phyloP scores from a whole-genome alignment of 192 early-diverging fungal species.

The Entrophospora sp. region DNA sequence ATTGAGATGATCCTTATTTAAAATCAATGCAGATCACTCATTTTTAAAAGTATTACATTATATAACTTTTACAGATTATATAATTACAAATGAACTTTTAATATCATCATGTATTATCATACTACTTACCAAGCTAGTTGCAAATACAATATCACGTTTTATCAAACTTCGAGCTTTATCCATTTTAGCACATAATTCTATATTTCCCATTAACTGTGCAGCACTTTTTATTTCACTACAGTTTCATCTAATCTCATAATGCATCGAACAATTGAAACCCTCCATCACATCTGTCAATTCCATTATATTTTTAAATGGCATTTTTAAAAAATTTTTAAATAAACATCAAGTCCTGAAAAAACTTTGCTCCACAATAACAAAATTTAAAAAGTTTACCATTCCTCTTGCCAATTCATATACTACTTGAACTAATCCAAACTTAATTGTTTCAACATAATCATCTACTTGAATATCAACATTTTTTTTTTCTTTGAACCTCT shows the following conservation, averaged over 20 bases:
- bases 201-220: constrained; percentile 83
- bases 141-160: constrained; percentile 95
- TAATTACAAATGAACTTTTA: too few relatives aligned
- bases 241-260: constrained; percentile 92
- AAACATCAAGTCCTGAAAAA: background rate
- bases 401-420: constrained; percentile 98
- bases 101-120: background rate
- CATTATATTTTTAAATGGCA: constrained; percentile 83
- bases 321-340: background rate
- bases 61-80: too few relatives aligned
- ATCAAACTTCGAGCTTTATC: constrained; percentile 78
- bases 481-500: constrained; percentile 45
- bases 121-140: constrained; percentile 61
- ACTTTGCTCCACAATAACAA: background rate
- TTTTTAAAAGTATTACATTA: too few relatives aligned
- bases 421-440: constrained; percentile 89
- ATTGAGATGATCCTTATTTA: too few relatives aligned
- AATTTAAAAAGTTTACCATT: constrained; percentile 31
- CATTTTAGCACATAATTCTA: constrained; percentile 82
- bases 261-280: constrained; percentile 86
- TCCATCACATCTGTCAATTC: constrained; percentile 91
- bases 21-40: too few relatives aligned
- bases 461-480: background rate
- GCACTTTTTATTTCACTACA: constrained; percentile 81
- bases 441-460: constrained; percentile 29